Evolutionary conservation across 805 yeast species (phyloP).

Genomic region (Lipomyces chichibuensis): DNA sequence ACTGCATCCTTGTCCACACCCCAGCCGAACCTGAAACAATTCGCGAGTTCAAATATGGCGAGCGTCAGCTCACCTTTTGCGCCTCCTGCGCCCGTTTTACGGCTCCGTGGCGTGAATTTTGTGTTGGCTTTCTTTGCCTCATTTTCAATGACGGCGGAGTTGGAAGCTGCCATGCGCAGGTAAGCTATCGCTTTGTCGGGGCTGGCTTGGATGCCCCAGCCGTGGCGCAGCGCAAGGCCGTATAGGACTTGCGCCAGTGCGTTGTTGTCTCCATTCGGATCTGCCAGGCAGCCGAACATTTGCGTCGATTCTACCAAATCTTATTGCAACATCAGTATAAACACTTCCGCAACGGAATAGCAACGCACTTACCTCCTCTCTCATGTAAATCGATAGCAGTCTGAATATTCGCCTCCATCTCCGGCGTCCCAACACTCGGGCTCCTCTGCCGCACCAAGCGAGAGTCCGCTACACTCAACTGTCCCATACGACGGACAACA

Average conservation of each 20-base stretch:
- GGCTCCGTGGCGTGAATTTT: conserved; percentile 16
- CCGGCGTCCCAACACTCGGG: conserved; percentile 3
- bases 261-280: conserved; percentile 35
- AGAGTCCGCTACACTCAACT: background rate
- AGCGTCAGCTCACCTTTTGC: conserved; percentile 39
- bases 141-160: conserved; percentile 36
- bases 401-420: conserved; percentile 36
- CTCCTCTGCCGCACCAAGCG: conserved; percentile 5
- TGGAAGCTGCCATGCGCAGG: conserved; percentile 39
- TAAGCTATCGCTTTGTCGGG: conserved; percentile 37
- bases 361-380: conserved; percentile 23
- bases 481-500: background rate
- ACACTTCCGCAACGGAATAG: background rate
- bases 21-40: conserved; percentile 44
- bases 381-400: conserved; percentile 41
- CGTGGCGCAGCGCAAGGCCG: conserved; percentile 42
- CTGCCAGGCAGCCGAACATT: conserved; percentile 38
- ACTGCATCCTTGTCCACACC: conserved; percentile 40
- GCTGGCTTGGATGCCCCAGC: conserved; percentile 41
- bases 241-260: conserved; percentile 43
- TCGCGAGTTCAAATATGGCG: conserved; percentile 43
- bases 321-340: conserved; percentile 17
- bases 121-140: conserved; percentile 17
- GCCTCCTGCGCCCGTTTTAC: conserved; percentile 29
- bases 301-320: conserved; percentile 29